Conservation (phyloP, 1,284 basidiomycete species). For the Somion occarium region DNA sequence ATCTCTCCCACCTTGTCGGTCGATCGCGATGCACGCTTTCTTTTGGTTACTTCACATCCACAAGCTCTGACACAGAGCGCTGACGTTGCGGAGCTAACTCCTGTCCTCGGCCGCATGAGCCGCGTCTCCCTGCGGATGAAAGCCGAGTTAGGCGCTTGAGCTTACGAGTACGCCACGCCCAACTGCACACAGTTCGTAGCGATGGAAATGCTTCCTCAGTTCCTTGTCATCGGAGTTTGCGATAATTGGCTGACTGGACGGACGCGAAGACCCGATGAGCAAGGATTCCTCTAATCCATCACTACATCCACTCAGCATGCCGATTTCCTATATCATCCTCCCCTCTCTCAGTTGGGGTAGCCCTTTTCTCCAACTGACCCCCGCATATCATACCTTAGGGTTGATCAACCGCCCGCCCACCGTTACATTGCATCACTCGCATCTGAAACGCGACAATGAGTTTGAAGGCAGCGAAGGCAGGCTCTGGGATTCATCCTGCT, state of each 20-base stretch:
- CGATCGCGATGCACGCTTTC: too few species aligned
- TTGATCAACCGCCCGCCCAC: not conserved
- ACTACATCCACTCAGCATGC: not conserved
- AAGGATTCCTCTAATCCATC: not conserved
- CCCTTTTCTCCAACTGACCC: not conserved
- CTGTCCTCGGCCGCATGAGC: not conserved
- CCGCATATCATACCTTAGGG: not conserved
- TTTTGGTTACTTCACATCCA: too few species aligned
- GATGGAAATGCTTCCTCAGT: not conserved
- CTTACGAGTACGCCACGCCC: not conserved
- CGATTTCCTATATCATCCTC: not conserved
- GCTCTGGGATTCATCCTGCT: conserved; percentile 47
- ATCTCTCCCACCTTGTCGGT: too few species aligned
- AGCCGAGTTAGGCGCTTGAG: not conserved
- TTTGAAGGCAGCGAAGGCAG: not conserved
- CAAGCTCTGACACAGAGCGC: not conserved
- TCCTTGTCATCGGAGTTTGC: not conserved
- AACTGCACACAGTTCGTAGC: not conserved
- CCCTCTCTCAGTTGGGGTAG: not conserved
- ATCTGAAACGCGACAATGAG: not conserved
- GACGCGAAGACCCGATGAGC: not conserved
- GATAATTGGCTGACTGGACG: not conserved
- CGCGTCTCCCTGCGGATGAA: not conserved
- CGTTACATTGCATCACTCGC: not conserved
- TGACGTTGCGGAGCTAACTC: not conserved